These are phyloP conservation scores for Quercus phellos DNA, from an alignment of 331 rosid genomes.

Conservation along the genomic window DNA sequence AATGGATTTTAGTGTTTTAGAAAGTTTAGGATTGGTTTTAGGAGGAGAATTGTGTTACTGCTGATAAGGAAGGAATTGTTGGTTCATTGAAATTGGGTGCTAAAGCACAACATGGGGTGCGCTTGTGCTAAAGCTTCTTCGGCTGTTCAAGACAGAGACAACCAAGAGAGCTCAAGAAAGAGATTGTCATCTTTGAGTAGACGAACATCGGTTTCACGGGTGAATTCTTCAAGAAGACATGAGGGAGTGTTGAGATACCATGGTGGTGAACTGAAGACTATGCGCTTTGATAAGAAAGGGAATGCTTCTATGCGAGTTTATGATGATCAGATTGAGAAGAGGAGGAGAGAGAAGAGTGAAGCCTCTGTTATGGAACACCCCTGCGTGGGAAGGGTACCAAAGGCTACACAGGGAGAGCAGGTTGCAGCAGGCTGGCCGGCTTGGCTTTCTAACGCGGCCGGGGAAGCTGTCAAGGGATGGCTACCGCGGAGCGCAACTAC, in stretches of 20 bases:
- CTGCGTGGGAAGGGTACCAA: slow-evolving; percentile 38
- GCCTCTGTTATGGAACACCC: slow-evolving; percentile 30
- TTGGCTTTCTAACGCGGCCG: slow-evolving; percentile 55
- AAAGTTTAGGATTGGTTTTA: not conserved
- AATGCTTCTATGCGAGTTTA: slow-evolving; percentile 34
- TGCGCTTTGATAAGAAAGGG: slow-evolving; percentile 47
- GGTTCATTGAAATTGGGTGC: not conserved
- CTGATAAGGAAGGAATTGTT: not conserved
- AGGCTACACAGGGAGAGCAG: slow-evolving; percentile 43
- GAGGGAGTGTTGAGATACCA: slow-evolving; percentile 36
- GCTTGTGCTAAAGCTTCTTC: slow-evolving; percentile 52
- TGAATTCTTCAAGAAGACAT: slow-evolving; percentile 49
- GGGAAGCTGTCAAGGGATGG: slow-evolving; percentile 53
- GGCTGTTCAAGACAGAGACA: slow-evolving; percentile 40
- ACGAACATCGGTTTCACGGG: slow-evolving; percentile 34
- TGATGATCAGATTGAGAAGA: slow-evolving; percentile 36
- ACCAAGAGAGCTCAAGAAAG: slow-evolving; percentile 43
- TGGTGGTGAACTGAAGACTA: slow-evolving; percentile 35
- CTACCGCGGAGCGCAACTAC: slow-evolving; percentile 37
- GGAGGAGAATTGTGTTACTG: slow-evolving; percentile 2
- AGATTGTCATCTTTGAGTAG: slow-evolving; percentile 36
- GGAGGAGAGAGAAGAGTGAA: slow-evolving; percentile 41
- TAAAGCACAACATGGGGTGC: slow-evolving; percentile 64
- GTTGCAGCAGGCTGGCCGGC: slow-evolving; percentile 62
- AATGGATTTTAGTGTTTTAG: not conserved